Conservation (phyloP, 202 grass and related monocot species). For the Schoenoplectus triqueter region DNA sequence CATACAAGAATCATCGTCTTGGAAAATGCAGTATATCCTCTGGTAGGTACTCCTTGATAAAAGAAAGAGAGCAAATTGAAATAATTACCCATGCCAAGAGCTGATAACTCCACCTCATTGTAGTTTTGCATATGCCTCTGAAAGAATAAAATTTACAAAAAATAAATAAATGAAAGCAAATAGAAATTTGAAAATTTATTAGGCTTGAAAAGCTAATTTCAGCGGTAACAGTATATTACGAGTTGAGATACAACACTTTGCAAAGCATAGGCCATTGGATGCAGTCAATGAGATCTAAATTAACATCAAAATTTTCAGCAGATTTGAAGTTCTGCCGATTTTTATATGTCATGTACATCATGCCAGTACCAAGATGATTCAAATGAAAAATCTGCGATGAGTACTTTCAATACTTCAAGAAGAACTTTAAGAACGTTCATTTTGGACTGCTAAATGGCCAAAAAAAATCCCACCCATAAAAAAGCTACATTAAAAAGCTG, state of each 20-base stretch:
- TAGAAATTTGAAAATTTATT: background rate
- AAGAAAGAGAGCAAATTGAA: background rate
- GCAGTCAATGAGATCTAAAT: background rate
- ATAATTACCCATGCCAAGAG: slow-evolving; percentile 85
- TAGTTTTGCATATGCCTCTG: slow-evolving; percentile 97
- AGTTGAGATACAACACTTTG: background rate
- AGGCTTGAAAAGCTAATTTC: background rate
- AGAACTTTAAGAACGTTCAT: background rate
- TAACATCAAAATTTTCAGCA: background rate
- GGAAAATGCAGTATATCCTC: slow-evolving; percentile 24
- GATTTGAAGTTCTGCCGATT: background rate
- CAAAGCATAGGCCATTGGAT: background rate
- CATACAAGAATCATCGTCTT: slow-evolving; percentile 23
- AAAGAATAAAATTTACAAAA: slow-evolving; percentile 29
- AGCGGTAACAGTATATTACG: background rate
- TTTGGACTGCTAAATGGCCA: background rate
- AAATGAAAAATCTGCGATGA: background rate
- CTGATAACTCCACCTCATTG: slow-evolving; percentile 85
- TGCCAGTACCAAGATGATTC: background rate
- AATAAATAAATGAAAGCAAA: background rate
- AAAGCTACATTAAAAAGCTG: background rate
- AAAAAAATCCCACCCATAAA: background rate
- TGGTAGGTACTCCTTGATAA: background rate
- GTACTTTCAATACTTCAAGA: background rate
- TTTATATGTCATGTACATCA: background rate